Base-by-base conservation (phyloP, 495 filamentous ascomycete genomes). In the Terfezia claveryi region DNA sequence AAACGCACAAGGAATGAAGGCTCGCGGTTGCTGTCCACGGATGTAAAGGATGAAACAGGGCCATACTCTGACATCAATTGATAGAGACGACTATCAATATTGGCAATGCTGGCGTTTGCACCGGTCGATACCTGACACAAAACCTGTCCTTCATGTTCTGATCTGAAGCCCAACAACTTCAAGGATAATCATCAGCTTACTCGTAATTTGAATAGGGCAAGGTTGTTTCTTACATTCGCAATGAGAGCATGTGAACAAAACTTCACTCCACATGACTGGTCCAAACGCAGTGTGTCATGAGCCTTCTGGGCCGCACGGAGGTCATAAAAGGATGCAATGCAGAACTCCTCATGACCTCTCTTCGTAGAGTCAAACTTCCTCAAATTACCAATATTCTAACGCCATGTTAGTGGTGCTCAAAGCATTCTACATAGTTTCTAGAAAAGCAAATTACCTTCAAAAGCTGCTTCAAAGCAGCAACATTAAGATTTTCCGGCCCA, bases 1-100 rank as follows among this genome's bases (percentile, higher is more conserved):
- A 65, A 64, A 1, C 55, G 50, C 36, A 62, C 52, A 17, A 65
- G 53, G 37, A 65, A 65, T 8, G 62, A 55, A 2, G 59, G 59
- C 11, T 52, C 52, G 37, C 32, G 38, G 9, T 51, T 55, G n/a
- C 56, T 53, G 38, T 57, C 54, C 16, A 65, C 37, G 10, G 51
- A 50, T 49, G 57, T 64, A 16, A 64, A 62, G 49, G 57, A 62
- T 12, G 50, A 56, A 32, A 65, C 56, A 16, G 56, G 38, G 9
- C 63, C 62, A 54, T 64, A 62, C 23, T 60, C 52, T 4, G 57
- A 58, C n/a, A 65, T 57, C 36, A 57, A 36, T 37, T 54, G 44
- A 55, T 60, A 64, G 9, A 64, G 14, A 2, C 8, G 37, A 52
- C 16, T 27, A 23, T 16, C 54, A 54, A 6, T 46, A 5, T 46